Evolutionary conservation across 345 rosid genomes (phyloP).

Genomic region (Nephelium lappaceum): DNA sequence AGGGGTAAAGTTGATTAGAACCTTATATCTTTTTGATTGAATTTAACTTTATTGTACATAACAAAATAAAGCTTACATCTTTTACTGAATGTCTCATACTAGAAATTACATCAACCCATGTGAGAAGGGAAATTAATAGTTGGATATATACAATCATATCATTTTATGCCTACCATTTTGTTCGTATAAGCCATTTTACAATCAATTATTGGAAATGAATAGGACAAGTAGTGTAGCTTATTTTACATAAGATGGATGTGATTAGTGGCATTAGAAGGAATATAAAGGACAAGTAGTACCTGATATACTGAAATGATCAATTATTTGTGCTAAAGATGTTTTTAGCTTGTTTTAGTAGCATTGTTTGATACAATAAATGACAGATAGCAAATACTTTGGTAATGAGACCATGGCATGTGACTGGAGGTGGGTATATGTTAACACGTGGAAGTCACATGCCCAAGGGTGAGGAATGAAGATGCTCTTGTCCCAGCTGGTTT

Average conservation of each 20-base stretch:
- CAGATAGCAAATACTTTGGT: neutral
- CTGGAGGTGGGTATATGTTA: neutral
- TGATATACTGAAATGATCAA: neutral
- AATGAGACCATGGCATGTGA: slow-evolving; percentile 22
- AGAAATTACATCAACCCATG: slow-evolving; percentile 9
- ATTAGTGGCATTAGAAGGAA: slow-evolving; percentile 4
- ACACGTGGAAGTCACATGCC: slow-evolving; percentile 37
- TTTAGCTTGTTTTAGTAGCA: neutral
- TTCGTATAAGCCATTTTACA: neutral
- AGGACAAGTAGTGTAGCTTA: neutral
- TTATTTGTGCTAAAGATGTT: neutral
- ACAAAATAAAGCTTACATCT: neutral
- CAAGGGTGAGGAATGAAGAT: slow-evolving; percentile 18
- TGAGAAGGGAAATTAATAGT: neutral
- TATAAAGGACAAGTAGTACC: slow-evolving; percentile 8
- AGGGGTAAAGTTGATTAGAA: slow-evolving; percentile 12
- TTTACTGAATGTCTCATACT: neutral
- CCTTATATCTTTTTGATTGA: neutral
- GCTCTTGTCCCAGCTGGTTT: slow-evolving; percentile 9
- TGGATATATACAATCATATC: neutral
- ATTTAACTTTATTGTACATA: neutral
- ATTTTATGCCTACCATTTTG: neutral
- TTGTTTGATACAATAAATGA: slow-evolving; percentile 11
- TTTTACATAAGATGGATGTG: neutral
- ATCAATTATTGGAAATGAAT: neutral